Evolutionary conservation across 805 yeast genomes (phyloP), one percentile per base, ranked within the genome.

Genomic region (Ogataea degrootiae): DNA sequence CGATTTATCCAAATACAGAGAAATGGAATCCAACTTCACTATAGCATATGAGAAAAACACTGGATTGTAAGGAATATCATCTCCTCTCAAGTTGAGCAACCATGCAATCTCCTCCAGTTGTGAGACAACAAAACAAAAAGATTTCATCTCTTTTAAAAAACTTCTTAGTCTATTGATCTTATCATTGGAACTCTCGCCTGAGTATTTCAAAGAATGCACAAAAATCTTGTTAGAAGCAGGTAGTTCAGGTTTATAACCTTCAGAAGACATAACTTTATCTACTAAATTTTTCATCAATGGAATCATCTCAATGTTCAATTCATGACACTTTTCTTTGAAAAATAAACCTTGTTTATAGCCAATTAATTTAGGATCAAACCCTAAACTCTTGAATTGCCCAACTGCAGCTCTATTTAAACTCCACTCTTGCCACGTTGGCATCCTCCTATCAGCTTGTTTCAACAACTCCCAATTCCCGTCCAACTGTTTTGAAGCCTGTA

Each of bases 401-500:
- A 71, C 74, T 19, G 63, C 58, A 7, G 83, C 79, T 48, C 81
- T 75, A 6, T 79, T 75, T 26, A 82, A 70, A 41, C 83, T 77
- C 85, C 89, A 94, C 45, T 83, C 82, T 51, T 80, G 80, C 98
- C 98, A 92, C 6, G 85, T 72, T 14, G 83, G 79, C 36, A 77
- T 77, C 33, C 83, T 86, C n/a, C 77, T 74, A 34, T 74, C 70
- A 4, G 96, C 96, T 63, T 85, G 95, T 61, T 85, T 90, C 50
- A 94, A 73, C 41, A 94, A 68, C 2, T 69, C 66, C 98, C 98
- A 94, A 59, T 82, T 81, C 36, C 67, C 60, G 62, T 88, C 95
- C 46, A 94, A 71, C 68, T 94, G 94, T 48, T 83, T 79, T 21
- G 77, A 80, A 1, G 98, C 98, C 68, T 94, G 99, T 49, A 87